Base-by-base conservation (phyloP, 345 rosid genomes). In the Syzygium aromaticum region DNA sequence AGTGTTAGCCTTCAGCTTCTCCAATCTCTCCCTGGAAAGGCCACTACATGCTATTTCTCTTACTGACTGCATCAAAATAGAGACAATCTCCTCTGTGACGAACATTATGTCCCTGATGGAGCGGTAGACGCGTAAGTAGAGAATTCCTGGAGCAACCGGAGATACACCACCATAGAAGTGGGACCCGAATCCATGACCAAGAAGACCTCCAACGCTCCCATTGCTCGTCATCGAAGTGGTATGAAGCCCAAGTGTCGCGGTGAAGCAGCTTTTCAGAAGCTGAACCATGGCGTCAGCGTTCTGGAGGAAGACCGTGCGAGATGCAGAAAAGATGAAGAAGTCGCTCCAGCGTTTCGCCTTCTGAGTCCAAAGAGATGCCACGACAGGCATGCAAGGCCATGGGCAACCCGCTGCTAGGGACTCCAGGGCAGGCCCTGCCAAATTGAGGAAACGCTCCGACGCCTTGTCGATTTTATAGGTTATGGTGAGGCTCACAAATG, bases 361-460 rank as follows among this genome's bases (percentile, higher is more conserved):
- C 92, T 96, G 99, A 78, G 98, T 93, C 99, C 99, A 98, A 40
- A 98, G 87, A 38, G 99, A 94, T 84, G 97, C 92, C 88, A 98
- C 94, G 38, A 98, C 95, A 21, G 99, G 98, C 99, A 96, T 93
- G 94, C 98, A 95, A 85, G 99, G 99, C 99, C 99, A 98, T 11
- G 98, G 99, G 87, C 99, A 98, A 86, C 97, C 94, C 80, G 99
- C 96, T 87, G 98, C 98, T 85, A 98, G 96, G 91, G 94, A 90
- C 90, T 92, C 98, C 91, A 98, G 87, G 77, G 99, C 96, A 78
- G 98, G 98, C 86, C 95, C 99, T 88, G 98, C 94, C 86, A 98
- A 89, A 90, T 94, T 94, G 86, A 98, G 98, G 90, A 91, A 94
- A 86, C 98, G 90, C 86, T 98, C 98, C 15, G 98, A 95, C 77